phyloP scores from a whole-genome alignment of 768 basidiomycete genomes.

The Russula compacta region DNA sequence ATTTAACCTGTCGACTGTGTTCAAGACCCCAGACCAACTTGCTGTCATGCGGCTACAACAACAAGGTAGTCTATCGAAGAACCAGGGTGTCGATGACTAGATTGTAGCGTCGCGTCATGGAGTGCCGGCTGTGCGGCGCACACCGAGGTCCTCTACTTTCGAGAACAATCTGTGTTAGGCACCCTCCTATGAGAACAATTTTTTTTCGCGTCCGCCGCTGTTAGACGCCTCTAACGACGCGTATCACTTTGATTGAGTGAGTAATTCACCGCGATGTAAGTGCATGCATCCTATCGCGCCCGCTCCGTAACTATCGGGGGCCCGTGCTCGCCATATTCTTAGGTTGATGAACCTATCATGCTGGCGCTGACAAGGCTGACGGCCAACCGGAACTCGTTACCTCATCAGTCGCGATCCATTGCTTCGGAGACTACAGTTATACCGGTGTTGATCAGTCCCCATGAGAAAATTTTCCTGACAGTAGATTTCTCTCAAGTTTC shows the following conservation, averaged over 20 bases:
- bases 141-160: neutral
- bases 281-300: neutral
- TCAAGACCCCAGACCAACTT: conserved; percentile 49
- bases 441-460: too few species aligned
- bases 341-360: neutral
- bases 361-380: neutral
- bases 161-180: neutral
- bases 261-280: neutral
- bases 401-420: neutral
- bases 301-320: neutral
- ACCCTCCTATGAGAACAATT: neutral
- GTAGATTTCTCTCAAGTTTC: too few species aligned
- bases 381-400: conserved; percentile 33
- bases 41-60: conserved; percentile 27
- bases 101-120: neutral
- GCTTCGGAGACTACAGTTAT: too few species aligned
- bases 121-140: neutral
- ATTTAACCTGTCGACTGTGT: conserved; percentile 58
- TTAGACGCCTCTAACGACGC: neutral
- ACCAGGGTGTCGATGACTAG: conserved; percentile 10
- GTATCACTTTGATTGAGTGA: neutral
- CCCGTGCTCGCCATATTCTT: neutral
- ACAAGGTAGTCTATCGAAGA: conserved; percentile 12
- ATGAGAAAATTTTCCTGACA: too few species aligned
- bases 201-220: neutral